Base-by-base conservation (phyloP, 805 yeast genomes). In the Pichia pseudocactophila region DNA sequence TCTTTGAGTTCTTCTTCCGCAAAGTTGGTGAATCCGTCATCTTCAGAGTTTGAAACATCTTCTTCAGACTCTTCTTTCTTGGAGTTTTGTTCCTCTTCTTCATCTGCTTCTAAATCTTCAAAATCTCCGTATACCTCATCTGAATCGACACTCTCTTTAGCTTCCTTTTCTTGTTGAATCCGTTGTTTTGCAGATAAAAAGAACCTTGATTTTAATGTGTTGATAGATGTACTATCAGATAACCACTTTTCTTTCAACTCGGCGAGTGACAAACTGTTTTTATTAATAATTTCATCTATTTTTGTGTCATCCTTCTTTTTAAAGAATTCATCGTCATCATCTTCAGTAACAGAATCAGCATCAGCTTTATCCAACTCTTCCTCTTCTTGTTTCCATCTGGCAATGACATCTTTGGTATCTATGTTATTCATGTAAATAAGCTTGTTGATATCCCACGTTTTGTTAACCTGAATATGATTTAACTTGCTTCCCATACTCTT, bases 391-490 rank as follows among this genome's bases (percentile, higher is more conserved):
- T 62, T 76, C 94, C 94, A 85, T 61, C 89, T 73, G 33, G 65
- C 66, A 37, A 86, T 67, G 28, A 74, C 92, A 49, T 82, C 92
- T 1, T 64, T 68, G 0, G 97, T 89, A 11, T 78, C 75, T 34
- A 87, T 69, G 51, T 85, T 82, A 44, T 81, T 78, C 75, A 83
- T 71, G 60, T 92, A 90, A 4, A 92, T 66, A 43, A 90, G 65
- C 55, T 83, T 85, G 52, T 81, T 79, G 47, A 90, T 76, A 59
- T 90, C 85, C 89, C 94, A 85, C 45, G 66, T 69, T 62, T 69
- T 74, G 53, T 64, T 69, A 56, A 62, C 66, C 45, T 64, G 56
- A 5, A 73, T 50, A n/a, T 81, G 74, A 47, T 74, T 68, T 44
- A 84, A 66, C 51, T 72, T 78, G 4, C 76, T 58, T 1, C 95